Evolutionary conservation across 345 rosid species (phyloP).

Genomic region (Rhodomyrtus tomentosa): DNA sequence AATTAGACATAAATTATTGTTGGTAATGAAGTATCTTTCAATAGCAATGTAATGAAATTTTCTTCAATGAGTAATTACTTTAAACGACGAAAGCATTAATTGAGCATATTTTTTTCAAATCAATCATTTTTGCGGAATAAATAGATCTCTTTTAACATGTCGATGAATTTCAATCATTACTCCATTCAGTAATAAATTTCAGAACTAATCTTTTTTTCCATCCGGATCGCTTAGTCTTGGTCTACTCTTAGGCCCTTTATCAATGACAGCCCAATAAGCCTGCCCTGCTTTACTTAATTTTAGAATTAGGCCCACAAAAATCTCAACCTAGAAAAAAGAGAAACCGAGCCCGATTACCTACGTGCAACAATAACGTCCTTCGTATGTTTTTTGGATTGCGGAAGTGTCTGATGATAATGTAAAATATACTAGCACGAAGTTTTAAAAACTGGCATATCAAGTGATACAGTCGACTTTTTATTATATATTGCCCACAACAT

Average conservation of each 20-base stretch:
- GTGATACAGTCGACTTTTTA: background rate
- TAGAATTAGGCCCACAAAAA: background rate
- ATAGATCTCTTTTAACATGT: background rate
- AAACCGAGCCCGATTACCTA: background rate
- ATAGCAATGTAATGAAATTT: no score
- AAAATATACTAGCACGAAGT: background rate
- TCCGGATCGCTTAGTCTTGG: background rate
- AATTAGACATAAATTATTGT: accelerated
- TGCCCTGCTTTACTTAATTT: background rate
- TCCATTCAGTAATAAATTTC: background rate
- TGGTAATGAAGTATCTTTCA: background rate
- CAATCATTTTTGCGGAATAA: background rate
- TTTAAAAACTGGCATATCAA: background rate
- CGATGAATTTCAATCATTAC: background rate
- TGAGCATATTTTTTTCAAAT: accelerated
- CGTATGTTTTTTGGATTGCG: background rate
- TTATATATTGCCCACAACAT: background rate
- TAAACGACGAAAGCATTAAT: background rate
- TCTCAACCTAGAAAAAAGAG: background rate
- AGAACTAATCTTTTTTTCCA: background rate
- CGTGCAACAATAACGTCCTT: background rate
- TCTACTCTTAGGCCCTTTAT: background rate
- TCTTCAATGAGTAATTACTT: no score
- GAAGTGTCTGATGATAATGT: background rate
- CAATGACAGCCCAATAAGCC: background rate